A percentile compares a stretch with the other conserved stretches of the same genome.
phyloP scores from a whole-genome alignment of 176 grass and related monocot genomes.

The Cenchrus fungigraminus region DNA sequence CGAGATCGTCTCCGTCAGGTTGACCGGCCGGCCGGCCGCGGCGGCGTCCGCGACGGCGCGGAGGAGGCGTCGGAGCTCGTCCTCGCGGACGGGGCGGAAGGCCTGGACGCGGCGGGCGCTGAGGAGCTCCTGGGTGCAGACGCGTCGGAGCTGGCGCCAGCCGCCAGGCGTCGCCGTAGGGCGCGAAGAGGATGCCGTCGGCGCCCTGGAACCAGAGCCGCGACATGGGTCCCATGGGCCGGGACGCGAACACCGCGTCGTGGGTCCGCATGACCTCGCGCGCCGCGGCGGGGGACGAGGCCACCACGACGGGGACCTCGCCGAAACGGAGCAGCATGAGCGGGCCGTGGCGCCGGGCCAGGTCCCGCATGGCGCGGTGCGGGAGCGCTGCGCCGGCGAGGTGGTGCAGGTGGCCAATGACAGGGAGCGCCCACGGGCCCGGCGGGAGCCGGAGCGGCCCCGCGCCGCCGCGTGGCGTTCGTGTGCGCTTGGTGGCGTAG shows the following conservation, averaged over 20 bases:
- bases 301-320: slow-evolving; percentile 45
- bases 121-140: slow-evolving; percentile 40
- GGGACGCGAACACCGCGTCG: slow-evolving; percentile 55
- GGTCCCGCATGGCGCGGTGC: slow-evolving; percentile 49
- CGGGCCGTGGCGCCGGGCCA: slow-evolving; percentile 48
- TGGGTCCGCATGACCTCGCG: slow-evolving; percentile 69
- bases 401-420: slow-evolving; percentile 70
- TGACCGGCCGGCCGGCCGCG: not conserved
- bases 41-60: not conserved
- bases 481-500: not conserved
- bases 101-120: slow-evolving; percentile 34
- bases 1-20: slow-evolving; percentile 8
- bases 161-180: slow-evolving; percentile 57
- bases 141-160: slow-evolving; percentile 56
- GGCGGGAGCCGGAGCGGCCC: not conserved
- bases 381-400: slow-evolving; percentile 41
- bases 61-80: slow-evolving; percentile 46
- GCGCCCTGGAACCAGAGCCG: slow-evolving; percentile 29
- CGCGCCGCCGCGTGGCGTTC: not conserved
- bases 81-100: slow-evolving; percentile 28
- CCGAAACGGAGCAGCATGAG: slow-evolving; percentile 68
- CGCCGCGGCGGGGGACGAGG: slow-evolving; percentile 54
- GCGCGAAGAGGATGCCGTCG: slow-evolving; percentile 59
- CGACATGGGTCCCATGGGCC: slow-evolving; percentile 33
- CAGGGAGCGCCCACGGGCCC: slow-evolving; percentile 46